Evolutionary conservation across 257 asterid genomes (phyloP).

Genomic region (Plantago ovata): DNA sequence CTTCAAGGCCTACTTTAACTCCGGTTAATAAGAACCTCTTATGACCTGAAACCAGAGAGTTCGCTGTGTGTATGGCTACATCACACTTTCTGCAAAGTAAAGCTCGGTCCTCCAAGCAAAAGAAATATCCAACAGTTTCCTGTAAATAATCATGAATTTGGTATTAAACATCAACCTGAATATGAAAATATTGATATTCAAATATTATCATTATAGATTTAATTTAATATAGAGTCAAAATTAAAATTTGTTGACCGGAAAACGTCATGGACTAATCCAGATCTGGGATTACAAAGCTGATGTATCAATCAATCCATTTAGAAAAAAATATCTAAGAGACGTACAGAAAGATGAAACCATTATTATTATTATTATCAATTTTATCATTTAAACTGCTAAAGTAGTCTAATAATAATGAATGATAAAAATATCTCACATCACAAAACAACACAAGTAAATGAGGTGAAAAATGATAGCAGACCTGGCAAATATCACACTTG

Average conservation of each 20-base stretch:
- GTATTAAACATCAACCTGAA: not conserved
- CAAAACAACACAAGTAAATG: no score
- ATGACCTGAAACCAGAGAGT: conserved; percentile 65
- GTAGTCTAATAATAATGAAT: no score
- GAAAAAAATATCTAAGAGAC: not conserved
- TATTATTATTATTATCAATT: no score
- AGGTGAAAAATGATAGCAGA: no score
- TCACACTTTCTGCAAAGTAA: conserved; percentile 88
- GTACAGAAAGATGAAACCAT: no score
- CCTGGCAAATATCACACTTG: conserved; percentile 92
- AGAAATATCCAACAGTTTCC: conserved; percentile 88
- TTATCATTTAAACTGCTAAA: no score
- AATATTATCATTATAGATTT: no score
- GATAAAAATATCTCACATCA: no score
- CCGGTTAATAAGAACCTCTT: conserved; percentile 88
- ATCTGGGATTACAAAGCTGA: no score
- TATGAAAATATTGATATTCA: no score
- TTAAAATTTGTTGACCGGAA: not conserved
- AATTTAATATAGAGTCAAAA: not conserved
- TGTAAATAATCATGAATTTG: conserved; percentile 26
- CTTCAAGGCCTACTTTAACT: conserved; percentile 79
- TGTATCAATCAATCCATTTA: not conserved
- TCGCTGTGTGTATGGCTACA: conserved; percentile 62
- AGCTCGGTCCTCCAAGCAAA: conserved; percentile 95
- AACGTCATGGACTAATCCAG: no score